Evolutionary conservation across 129 eudicot species (phyloP).

Genomic region (carrot (Daucus carota)): DH1_v3.0 NC_030381.2:39836001-39836500

Average conservation of each 20-base stretch:
- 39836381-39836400: neutral
- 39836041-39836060: neutral
- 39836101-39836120: constrained; percentile 92
- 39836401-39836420: neutral
- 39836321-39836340: constrained; percentile 96
- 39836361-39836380: constrained; percentile 4
- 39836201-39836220: neutral
- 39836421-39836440: neutral
- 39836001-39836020: neutral
- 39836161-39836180: constrained; percentile 93
- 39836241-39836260: constrained; percentile 68
- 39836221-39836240: constrained; percentile 12
- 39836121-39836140: constrained; percentile 91
- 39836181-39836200: constrained; percentile 11
- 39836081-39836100: constrained; percentile 65
- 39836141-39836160: constrained; percentile 99
- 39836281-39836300: constrained; percentile 96
- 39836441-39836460: neutral
- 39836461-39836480: neutral
- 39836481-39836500: neutral
- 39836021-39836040: neutral
- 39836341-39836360: constrained; percentile 69
- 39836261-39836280: constrained; percentile 96
- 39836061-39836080: neutral
- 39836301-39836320: constrained; percentile 99